Conservation (phyloP, 139 green algal species). For the Zygnema circumcarinatum region DNA sequence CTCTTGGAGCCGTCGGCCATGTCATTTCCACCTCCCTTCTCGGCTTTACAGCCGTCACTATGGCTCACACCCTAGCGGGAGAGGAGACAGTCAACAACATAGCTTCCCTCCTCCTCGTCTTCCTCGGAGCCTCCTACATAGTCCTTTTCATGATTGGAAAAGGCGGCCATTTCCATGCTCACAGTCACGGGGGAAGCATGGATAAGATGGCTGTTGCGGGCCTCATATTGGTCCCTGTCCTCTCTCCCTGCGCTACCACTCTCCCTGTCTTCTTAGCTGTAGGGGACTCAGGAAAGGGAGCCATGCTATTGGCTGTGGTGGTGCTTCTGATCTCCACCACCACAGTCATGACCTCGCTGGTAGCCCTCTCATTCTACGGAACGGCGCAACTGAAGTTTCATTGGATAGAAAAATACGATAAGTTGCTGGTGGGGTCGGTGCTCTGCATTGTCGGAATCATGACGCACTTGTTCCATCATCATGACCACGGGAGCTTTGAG, state of each 20-base stretch:
- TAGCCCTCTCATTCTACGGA: constrained; percentile 37
- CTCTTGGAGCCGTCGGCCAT: constrained; percentile 46
- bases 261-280: constrained; percentile 57
- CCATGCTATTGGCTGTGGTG: constrained; percentile 1
- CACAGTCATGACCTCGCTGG: constrained; percentile 43
- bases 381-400: constrained; percentile 47
- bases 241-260: constrained; percentile 51
- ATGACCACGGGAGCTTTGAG: constrained; percentile 12
- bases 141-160: constrained; percentile 24
- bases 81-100: constrained; percentile 49
- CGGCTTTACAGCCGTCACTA: constrained; percentile 44
- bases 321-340: constrained; percentile 49
- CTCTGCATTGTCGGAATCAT: constrained; percentile 45
- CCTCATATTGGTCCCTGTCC: constrained; percentile 44
- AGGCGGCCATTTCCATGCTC: constrained; percentile 34
- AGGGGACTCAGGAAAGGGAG: background rate
- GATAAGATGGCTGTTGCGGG: constrained; percentile 41
- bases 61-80: constrained; percentile 41
- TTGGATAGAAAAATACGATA: constrained; percentile 45
- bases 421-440: constrained; percentile 43
- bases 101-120: constrained; percentile 46
- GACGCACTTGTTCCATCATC: constrained; percentile 53
- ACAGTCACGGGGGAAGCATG: constrained; percentile 32
- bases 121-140: constrained; percentile 47
- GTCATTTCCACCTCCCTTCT: constrained; percentile 51